Conservation (phyloP, 2,329 filamentous ascomycete genomes). For the Pyrenophora teres region DNA sequence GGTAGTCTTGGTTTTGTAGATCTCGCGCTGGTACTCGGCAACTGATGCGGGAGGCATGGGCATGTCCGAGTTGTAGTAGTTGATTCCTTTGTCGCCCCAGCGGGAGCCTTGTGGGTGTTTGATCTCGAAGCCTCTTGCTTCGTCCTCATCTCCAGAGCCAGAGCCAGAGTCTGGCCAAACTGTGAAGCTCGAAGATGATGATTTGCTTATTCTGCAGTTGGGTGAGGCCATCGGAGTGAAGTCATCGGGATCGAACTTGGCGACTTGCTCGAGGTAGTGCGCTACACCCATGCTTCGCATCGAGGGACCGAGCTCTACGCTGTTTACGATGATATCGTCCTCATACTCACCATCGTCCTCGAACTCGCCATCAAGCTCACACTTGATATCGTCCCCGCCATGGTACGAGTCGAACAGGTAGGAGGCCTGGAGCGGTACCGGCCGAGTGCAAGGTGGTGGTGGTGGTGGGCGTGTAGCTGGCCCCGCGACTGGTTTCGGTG, state of each 20-base stretch:
- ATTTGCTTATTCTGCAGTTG: not conserved
- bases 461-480: too few relatives aligned
- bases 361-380: not conserved
- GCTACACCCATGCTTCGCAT: not conserved
- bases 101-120: not conserved
- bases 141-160: not conserved
- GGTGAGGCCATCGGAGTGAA: conserved; percentile 1
- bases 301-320: conserved; percentile 6
- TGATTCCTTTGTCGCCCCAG: not conserved
- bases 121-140: not conserved
- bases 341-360: not conserved
- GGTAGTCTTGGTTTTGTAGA: conserved; percentile 23
- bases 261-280: conserved; percentile 14
- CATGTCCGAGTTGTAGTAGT: conserved; percentile 2
- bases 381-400: too few relatives aligned
- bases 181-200: not conserved
- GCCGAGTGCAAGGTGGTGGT: too few relatives aligned
- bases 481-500: too few relatives aligned
- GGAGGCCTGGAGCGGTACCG: not conserved
- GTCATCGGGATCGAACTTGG: not conserved
- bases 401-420: conserved; percentile 18
- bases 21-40: conserved; percentile 2
- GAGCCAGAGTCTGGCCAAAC: not conserved
- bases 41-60: not conserved
- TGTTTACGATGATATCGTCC: conserved; percentile 24